Conservation (phyloP, 352 stramenopile genomes). For the Thalassiosira livingstoniorum region DNA sequence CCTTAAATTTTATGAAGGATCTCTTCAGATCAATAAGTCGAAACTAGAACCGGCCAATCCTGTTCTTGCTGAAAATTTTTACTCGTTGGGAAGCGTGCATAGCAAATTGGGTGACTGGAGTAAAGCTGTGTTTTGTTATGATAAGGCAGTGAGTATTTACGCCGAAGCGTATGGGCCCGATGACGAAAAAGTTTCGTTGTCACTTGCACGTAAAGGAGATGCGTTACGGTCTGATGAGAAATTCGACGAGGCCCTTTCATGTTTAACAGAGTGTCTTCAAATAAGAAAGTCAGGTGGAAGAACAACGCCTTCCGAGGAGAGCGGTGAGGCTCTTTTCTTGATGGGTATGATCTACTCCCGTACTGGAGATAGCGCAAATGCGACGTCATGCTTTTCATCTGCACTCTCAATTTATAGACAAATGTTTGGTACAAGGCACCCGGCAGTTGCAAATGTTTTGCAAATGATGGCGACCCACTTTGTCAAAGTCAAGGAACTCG, state of each 20-base stretch:
- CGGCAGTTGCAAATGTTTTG: slow-evolving; percentile 58
- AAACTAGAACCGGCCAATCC: slow-evolving; percentile 37
- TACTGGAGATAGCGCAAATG: slow-evolving; percentile 56
- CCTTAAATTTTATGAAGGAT: slow-evolving; percentile 65
- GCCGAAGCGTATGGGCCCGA: slow-evolving; percentile 50
- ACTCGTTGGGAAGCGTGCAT: slow-evolving; percentile 64
- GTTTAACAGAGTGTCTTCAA: slow-evolving; percentile 62
- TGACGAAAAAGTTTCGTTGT: slow-evolving; percentile 57
- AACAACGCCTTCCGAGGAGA: slow-evolving; percentile 46
- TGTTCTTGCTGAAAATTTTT: slow-evolving; percentile 63
- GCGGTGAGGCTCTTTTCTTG: slow-evolving; percentile 50
- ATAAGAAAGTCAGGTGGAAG: slow-evolving; percentile 55
- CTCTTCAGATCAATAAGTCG: slow-evolving; percentile 60
- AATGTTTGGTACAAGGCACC: slow-evolving; percentile 62
- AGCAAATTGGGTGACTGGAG: slow-evolving; percentile 47
- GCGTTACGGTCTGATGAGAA: slow-evolving; percentile 50
- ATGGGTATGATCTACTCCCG: slow-evolving; percentile 64
- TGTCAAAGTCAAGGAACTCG: slow-evolving; percentile 65
- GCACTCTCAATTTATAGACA: slow-evolving; percentile 63
- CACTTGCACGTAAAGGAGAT: slow-evolving; percentile 59
- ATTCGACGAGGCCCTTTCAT: slow-evolving; percentile 53
- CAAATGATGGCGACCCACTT: slow-evolving; percentile 66
- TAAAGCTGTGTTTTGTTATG: slow-evolving; percentile 69
- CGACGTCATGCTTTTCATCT: slow-evolving; percentile 61
- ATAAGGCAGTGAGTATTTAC: slow-evolving; percentile 64